Conservation (phyloP, 2,329 filamentous ascomycete species). For the Thielaviopsis populi region DNA sequence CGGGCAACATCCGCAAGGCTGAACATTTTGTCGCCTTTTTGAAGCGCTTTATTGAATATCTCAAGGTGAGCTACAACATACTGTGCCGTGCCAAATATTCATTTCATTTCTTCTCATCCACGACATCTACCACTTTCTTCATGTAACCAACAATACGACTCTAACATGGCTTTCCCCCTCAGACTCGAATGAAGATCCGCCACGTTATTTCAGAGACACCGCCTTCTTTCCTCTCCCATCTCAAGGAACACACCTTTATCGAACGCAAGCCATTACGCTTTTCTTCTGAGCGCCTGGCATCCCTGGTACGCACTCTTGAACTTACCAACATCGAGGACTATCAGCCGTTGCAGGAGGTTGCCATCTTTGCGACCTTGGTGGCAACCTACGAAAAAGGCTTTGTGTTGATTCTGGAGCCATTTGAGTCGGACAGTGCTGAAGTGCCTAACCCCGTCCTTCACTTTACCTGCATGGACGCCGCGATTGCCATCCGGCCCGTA, state of each 20-base stretch:
- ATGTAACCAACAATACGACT: too few species aligned
- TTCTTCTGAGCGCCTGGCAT: constrained; percentile 87
- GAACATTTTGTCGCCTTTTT: constrained; percentile 94
- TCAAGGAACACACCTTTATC: constrained; percentile 94
- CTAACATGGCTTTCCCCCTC: neutral
- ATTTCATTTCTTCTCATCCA: neutral
- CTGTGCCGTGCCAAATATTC: neutral
- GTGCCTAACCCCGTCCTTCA: constrained; percentile 95
- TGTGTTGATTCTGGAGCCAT: constrained; percentile 89
- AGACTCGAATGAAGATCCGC: constrained; percentile 94
- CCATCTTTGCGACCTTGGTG: constrained; percentile 89
- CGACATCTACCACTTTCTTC: neutral
- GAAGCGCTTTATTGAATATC: constrained; percentile 92
- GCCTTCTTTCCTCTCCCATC: constrained; percentile 77
- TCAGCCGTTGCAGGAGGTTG: constrained; percentile 90
- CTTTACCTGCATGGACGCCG: constrained; percentile 90
- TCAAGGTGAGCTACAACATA: constrained; percentile 41
- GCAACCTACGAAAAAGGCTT: constrained; percentile 97
- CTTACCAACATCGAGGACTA: constrained; percentile 97
- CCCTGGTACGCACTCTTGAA: constrained; percentile 84
- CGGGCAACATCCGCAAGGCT: constrained; percentile 86
- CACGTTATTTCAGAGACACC: constrained; percentile 97
- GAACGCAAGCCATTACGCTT: constrained; percentile 90
- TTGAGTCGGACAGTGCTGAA: constrained; percentile 85
- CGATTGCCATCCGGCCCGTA: constrained; percentile 94